Evolutionary conservation across 2,329 filamentous ascomycete genomes (phyloP).

Genomic region (Verticillium tricorpus): DNA sequence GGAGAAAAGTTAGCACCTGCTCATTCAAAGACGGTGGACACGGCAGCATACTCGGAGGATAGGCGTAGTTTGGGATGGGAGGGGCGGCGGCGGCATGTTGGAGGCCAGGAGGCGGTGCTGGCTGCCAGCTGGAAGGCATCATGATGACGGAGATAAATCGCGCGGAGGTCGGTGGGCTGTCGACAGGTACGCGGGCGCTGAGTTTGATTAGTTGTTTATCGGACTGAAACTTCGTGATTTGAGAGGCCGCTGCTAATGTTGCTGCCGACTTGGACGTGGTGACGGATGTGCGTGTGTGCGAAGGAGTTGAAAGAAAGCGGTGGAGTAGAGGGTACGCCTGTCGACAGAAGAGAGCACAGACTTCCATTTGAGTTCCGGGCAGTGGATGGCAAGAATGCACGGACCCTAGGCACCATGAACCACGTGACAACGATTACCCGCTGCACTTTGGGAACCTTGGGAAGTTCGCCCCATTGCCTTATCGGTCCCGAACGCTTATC

Average conservation of each 20-base stretch:
- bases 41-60: constrained; percentile 29
- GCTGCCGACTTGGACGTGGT: not conserved
- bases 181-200: not conserved
- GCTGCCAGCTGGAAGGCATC: constrained; percentile 25
- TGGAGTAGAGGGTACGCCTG: constrained; percentile 3
- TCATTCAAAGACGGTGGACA: not conserved
- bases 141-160: constrained; percentile 14
- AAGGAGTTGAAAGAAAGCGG: not conserved
- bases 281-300: not conserved
- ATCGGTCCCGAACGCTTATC: not conserved
- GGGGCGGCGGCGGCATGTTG: constrained; percentile 25
- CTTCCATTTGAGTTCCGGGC: no score
- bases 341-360: not conserved
- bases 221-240: not conserved
- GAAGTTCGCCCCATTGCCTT: no score
- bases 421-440: no score
- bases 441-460: no score
- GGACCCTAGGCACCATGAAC: no score
- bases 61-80: constrained; percentile 28
- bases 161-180: not conserved
- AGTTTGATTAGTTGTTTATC: constrained; percentile 6
- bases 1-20: constrained; percentile 11
- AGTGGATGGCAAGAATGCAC: no score
- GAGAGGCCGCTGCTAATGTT: not conserved
- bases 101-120: constrained; percentile 32